phyloP scores from a whole-genome alignment of 176 grass and related monocot species.

The Ananas comosus region DNA sequence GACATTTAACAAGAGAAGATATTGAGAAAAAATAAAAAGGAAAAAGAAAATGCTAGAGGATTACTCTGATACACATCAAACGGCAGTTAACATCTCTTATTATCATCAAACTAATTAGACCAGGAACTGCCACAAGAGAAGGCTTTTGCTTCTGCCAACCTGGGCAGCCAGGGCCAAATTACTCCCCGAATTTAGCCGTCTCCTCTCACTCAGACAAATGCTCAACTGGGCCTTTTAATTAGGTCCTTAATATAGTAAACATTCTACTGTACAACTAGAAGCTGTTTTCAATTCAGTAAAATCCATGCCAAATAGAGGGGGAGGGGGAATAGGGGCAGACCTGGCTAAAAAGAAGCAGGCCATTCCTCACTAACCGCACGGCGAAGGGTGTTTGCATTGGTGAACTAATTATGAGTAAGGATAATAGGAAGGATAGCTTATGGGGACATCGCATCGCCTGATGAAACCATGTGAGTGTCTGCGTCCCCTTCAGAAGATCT shows the following conservation, averaged over 20 bases:
- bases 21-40: no score
- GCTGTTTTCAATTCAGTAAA: slow-evolving; percentile 48
- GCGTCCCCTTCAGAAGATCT: slow-evolving; percentile 49
- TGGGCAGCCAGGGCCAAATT: slow-evolving; percentile 68
- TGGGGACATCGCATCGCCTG: slow-evolving; percentile 71
- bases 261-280: slow-evolving; percentile 81
- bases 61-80: slow-evolving; percentile 1
- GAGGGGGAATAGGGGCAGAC: slow-evolving; percentile 31
- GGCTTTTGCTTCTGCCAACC: slow-evolving; percentile 91
- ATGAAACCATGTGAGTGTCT: slow-evolving; percentile 60
- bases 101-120: slow-evolving; percentile 43
- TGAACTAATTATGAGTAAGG: slow-evolving; percentile 13
- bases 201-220: slow-evolving; percentile 21
- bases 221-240: slow-evolving; percentile 23
- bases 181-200: slow-evolving; percentile 18
- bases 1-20: no score
- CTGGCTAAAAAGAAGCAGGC: slow-evolving; percentile 79
- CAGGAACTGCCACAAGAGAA: slow-evolving; percentile 93
- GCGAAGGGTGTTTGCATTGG: slow-evolving; percentile 26
- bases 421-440: slow-evolving; percentile 16
- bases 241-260: slow-evolving; percentile 23
- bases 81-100: slow-evolving; percentile 13
- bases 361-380: slow-evolving; percentile 34
- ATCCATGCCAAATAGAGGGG: slow-evolving; percentile 5
- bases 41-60: background rate